These are phyloP conservation scores for Wallemia hederae DNA, from an alignment of 1,284 basidiomycete species.

Conservation along the genomic window DNA sequence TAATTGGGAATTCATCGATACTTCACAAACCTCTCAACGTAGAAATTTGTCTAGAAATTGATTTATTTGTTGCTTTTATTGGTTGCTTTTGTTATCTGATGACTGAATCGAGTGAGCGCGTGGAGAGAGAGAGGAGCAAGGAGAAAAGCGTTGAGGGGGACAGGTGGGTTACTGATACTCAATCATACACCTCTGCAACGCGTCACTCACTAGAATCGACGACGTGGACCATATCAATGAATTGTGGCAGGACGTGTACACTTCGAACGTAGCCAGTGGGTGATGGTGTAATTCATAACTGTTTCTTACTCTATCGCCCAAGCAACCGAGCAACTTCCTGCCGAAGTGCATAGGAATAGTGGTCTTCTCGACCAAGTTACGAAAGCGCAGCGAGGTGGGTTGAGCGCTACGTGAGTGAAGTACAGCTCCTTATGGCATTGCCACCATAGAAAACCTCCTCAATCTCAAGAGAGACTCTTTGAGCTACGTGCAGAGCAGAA, in stretches of 20 bases:
- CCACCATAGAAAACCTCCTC: background rate
- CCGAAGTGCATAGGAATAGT: background rate
- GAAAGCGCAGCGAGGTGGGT: background rate
- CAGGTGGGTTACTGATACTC: background rate
- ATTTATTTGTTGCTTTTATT: background rate
- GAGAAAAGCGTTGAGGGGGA: no score
- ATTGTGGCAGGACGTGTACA: background rate
- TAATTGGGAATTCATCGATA: constrained; percentile 1
- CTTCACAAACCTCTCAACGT: background rate
- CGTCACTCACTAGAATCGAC: background rate
- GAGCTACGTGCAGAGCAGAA: background rate
- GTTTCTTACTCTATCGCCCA: background rate
- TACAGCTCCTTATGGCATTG: background rate
- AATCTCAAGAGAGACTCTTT: background rate
- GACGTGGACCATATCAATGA: background rate
- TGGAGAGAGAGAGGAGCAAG: no score
- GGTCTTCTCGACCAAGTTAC: background rate
- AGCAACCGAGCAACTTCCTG: background rate
- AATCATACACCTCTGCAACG: background rate
- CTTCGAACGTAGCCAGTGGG: background rate
- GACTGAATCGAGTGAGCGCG: background rate
- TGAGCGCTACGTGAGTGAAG: background rate
- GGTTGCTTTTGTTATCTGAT: background rate
- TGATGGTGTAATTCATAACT: background rate
- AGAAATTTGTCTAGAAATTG: background rate